A percentile compares a stretch with the other conserved stretches of the same genome.
phyloP scores from a whole-genome alignment of 2,329 filamentous ascomycete species.

The Colletotrichum magnum region DNA sequence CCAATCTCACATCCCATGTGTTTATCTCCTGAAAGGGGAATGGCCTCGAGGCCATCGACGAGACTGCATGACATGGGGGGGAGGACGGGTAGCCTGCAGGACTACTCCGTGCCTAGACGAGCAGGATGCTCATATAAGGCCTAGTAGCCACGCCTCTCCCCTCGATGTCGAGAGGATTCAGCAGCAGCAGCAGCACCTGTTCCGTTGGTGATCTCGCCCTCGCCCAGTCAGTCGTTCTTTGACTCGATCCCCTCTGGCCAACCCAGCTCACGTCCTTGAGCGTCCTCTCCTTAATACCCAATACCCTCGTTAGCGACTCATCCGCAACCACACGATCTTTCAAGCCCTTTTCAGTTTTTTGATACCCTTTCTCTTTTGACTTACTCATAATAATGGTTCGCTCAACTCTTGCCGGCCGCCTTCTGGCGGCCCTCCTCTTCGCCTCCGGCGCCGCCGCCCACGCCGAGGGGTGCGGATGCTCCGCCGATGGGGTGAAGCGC shows the following conservation, averaged over 20 bases:
- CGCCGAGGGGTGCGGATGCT: slow-evolving; percentile 38
- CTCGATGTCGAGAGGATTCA: slow-evolving; percentile 2
- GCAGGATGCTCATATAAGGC: slow-evolving; percentile 18
- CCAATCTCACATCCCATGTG: slow-evolving; percentile 11
- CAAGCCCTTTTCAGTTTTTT: slow-evolving; percentile 3
- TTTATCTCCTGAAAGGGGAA: slow-evolving; percentile 2
- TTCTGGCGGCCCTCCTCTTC: slow-evolving; percentile 30
- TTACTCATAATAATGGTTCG: slow-evolving; percentile 32
- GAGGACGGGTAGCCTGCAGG: neutral
- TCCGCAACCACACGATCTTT: slow-evolving; percentile 1
- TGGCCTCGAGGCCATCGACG: neutral
- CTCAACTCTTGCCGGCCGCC: slow-evolving; percentile 20
- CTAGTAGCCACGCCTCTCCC: slow-evolving; percentile 7
- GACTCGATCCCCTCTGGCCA: neutral
- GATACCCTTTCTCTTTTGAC: neutral
- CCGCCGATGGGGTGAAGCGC: slow-evolving; percentile 30
- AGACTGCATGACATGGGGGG: neutral
- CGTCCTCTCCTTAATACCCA: slow-evolving; percentile 28
- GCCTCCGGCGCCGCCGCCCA: slow-evolving; percentile 28
- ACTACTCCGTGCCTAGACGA: too few species aligned
- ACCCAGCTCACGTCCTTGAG: slow-evolving; percentile 20
- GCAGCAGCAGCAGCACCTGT: slow-evolving; percentile 26
- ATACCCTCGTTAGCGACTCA: slow-evolving; percentile 4
- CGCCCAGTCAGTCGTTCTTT: slow-evolving; percentile 11
- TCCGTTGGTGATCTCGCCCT: slow-evolving; percentile 23